Base-by-base conservation (phyloP, 306 rosid genomes). In the Gastrolobium bilobum region DNA sequence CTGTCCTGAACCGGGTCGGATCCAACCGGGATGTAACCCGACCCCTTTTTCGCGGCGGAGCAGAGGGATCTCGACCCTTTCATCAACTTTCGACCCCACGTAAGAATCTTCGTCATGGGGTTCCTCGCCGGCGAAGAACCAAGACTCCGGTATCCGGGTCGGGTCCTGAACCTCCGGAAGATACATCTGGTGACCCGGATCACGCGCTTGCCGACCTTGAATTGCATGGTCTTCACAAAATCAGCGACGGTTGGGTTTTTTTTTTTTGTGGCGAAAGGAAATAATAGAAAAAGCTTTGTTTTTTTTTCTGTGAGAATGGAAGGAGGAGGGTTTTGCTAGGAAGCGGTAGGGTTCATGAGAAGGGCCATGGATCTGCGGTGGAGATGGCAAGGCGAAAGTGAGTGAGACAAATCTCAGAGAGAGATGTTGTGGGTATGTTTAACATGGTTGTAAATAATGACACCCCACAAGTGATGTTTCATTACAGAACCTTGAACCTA, bases 281-380 rank as follows among this genome's bases (percentile, higher is more conserved):
- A 20, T 0, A 5, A 11, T 29, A 4, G 31, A n/a, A 29, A 48
- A 20, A 20, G 26, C 26, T 20, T 20, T 20, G 26, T 7, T 68
- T 43, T 13, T 5, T n/a, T 4, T 57, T 2, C 7, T 0, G n/a
- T 3, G 46, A 26, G 30, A 20, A 20, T 20, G 26, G 38, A 64
- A 14, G 63, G 39, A 53, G 13, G 57, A 8, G 44, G 67, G 38
- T 15, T 78, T 51, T 39, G 68, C 40, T 56, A 69, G 72, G 4
- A 2, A 53, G 11, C 2, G 43, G 64, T 33, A 63, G 15, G 71
- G 74, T 4, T 79, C 30, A 88, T 9, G 89, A 94, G 51, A 90
- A 92, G 8, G 90, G 89, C 91, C 95, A 90, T 9, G 95, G 95
- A 65, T 91, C 94, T 4, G 98, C 90, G 0, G 63, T 84, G 79